Evolutionary conservation across 192 early-diverging fungal genomes (phyloP), one percentile per base, ranked within the genome.

Genomic region (Chytriomyces sp.): DNA sequence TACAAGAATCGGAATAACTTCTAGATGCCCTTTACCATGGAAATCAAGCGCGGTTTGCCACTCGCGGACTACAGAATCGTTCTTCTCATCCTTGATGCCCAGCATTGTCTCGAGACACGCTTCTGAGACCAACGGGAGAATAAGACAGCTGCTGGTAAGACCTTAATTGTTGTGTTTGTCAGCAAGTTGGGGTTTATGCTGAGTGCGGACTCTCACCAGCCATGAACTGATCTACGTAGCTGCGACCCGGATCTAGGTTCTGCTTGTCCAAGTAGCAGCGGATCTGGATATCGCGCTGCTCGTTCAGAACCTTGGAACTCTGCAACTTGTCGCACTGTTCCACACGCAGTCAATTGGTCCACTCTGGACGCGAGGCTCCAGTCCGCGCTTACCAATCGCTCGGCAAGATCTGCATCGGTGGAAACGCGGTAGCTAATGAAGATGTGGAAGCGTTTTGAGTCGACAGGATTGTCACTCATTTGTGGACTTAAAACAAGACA

Each of bases 281-380:
- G 64, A 65, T 52, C 17, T 32, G 64, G 5, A 57, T 60, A 12
- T 61, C 67, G 12, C 34, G 26, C 32, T 70, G 53, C 33, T 70
- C 67, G 54, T 36, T 30, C 49, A 33, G 67, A 54, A 70, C 37
- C 12, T 25, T 28, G 26, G 31, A 34, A 14, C 8, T 54, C 54
- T 70, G 67, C 34, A 70, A 37, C 67, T 70, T 70, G 55, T 70
- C 67, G 30, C 22, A n/a, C n/a, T n/a, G n/a, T n/a, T n/a, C n/a
- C n/a, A n/a, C n/a, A n/a, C n/a, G n/a, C n/a, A n/a, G n/a, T n/a
- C n/a, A n/a, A n/a, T n/a, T n/a, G n/a, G n/a, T n/a, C n/a, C n/a
- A n/a, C n/a, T n/a, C n/a, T n/a, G n/a, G n/a, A n/a, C n/a, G n/a
- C n/a, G n/a, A n/a, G n/a, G n/a, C n/a, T n/a, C n/a, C n/a, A n/a